These are phyloP conservation scores for Ceratobasidium papillatum DNA, from an alignment of 1,284 basidiomycete genomes.

Conservation along the genomic window DNA sequence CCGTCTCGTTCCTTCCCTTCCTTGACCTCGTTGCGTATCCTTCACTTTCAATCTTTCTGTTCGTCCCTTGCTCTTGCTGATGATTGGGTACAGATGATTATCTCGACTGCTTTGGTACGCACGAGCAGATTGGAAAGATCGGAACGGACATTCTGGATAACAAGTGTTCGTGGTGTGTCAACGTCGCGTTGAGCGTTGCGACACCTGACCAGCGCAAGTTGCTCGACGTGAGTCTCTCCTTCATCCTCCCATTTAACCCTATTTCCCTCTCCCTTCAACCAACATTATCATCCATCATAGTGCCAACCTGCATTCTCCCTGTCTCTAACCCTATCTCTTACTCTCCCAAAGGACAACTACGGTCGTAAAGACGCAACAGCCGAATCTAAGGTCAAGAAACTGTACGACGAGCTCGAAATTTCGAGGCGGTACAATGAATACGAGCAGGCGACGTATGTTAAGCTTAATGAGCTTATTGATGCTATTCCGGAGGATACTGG, in stretches of 20 bases:
- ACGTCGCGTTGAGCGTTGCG: constrained; percentile 76
- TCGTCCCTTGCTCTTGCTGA: too few species aligned
- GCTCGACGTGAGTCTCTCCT: constrained; percentile 56
- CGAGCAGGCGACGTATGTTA: constrained; percentile 78
- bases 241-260: not conserved
- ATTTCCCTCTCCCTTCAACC: not conserved
- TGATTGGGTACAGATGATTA: constrained; percentile 76
- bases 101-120: constrained; percentile 90
- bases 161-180: constrained; percentile 98
- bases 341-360: constrained; percentile 74
- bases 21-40: too few species aligned
- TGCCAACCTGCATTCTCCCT: not conserved
- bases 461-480: constrained; percentile 72
- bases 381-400: constrained; percentile 76
- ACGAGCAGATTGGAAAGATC: constrained; percentile 94
- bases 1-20: too few species aligned
- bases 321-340: not conserved
- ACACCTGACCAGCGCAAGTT: constrained; percentile 64
- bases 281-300: not conserved
- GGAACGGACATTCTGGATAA: constrained; percentile 99
- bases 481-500: constrained; percentile 71
- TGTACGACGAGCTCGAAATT: constrained; percentile 80
- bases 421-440: constrained; percentile 76
- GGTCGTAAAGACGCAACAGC: constrained; percentile 78
- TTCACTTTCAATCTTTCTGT: too few species aligned